Percentiles rank a stretch among this genome's conserved stretches.
Conservation (phyloP, 192 early-diverging fungal species). For the Podila verticillata region DNA sequence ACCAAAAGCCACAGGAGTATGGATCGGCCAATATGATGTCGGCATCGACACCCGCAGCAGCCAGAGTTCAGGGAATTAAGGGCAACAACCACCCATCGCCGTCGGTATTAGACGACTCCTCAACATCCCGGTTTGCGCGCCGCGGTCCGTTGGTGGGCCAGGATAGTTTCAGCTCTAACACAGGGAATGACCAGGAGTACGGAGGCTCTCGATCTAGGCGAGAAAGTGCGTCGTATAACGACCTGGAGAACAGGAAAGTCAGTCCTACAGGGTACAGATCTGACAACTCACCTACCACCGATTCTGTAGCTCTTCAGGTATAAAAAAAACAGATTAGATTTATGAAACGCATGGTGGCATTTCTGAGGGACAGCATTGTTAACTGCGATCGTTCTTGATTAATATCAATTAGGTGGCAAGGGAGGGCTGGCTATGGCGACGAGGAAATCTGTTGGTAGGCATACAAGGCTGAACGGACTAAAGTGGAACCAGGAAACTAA, state of each 20-base stretch:
- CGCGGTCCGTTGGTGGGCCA: constrained; percentile 33
- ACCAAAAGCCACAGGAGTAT: neutral
- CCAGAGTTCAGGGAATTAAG: neutral
- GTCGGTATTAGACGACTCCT: neutral
- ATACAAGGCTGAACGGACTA: neutral
- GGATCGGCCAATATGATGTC: neutral
- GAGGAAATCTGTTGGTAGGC: constrained; percentile 56
- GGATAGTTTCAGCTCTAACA: neutral
- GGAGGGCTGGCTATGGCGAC: constrained; percentile 62
- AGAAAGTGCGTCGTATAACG: constrained; percentile 14
- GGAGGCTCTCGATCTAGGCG: constrained; percentile 11
- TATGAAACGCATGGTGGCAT: too few species aligned
- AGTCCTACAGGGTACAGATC: neutral
- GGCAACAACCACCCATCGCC: neutral
- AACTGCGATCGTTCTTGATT: too few species aligned
- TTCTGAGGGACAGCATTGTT: too few species aligned
- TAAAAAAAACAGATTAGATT: neutral
- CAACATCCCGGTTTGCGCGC: constrained; percentile 29
- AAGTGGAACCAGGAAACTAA: too few species aligned
- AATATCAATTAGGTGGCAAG: constrained; percentile 54
- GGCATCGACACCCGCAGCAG: neutral
- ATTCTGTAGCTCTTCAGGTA: neutral
- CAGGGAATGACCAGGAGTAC: neutral
- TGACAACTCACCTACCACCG: neutral
- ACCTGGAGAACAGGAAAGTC: constrained; percentile 3